Evolutionary conservation across 83 land plant species (phyloP).

Genomic region (Diphasiastrum complanatum): DNA sequence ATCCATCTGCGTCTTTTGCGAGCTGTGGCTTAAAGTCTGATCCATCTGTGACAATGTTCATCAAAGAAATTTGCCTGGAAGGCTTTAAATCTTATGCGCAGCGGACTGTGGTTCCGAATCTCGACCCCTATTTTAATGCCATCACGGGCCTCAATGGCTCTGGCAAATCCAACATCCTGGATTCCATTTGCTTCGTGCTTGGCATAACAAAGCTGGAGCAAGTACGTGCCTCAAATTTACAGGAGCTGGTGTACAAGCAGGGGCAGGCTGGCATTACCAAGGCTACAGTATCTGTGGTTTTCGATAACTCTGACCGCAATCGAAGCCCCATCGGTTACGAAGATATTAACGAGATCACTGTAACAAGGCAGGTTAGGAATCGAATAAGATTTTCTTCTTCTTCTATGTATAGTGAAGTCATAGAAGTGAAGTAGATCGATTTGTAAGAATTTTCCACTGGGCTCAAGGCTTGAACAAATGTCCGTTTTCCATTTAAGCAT

Average conservation of each 20-base stretch:
- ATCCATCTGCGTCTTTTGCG: no score
- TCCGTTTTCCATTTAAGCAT: no score
- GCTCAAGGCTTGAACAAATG: no score
- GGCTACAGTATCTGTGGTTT: slow-evolving; percentile 92
- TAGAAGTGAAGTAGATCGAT: no score
- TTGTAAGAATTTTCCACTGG: no score
- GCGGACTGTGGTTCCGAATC: slow-evolving; percentile 77
- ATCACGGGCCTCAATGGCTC: slow-evolving; percentile 98
- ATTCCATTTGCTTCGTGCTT: slow-evolving; percentile 94
- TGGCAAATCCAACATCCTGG: slow-evolving; percentile 95
- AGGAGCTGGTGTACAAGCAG: slow-evolving; percentile 99
- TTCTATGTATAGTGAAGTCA: not conserved
- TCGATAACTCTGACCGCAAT: slow-evolving; percentile 71
- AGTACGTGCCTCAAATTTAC: slow-evolving; percentile 85
- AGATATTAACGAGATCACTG: slow-evolving; percentile 77
- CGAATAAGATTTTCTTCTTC: no score
- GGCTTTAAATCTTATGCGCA: slow-evolving; percentile 99
- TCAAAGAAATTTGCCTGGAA: slow-evolving; percentile 90
- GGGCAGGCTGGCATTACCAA: slow-evolving; percentile 98
- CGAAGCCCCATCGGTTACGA: slow-evolving; percentile 98
- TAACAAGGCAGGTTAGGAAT: slow-evolving; percentile 96
- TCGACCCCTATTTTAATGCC: slow-evolving; percentile 96
- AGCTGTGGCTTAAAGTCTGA: no score
- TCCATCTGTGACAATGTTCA: no score
- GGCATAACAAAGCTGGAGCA: slow-evolving; percentile 97